Base-by-base conservation (phyloP, 768 basidiomycete genomes). In the Mycena sanguinolenta region DNA sequence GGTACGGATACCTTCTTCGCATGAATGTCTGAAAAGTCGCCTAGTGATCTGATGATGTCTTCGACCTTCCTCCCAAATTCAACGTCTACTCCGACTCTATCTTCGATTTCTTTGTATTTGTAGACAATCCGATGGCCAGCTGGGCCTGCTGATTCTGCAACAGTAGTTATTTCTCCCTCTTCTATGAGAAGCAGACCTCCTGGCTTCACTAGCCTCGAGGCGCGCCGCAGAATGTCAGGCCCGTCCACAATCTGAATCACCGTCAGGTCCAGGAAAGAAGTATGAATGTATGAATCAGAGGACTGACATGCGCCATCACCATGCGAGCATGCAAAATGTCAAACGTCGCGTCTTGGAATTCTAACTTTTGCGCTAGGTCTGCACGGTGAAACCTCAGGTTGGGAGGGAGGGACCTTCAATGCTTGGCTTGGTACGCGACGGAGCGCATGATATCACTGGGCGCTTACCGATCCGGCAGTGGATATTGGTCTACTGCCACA, bases 271-370 rank as follows among this genome's bases (percentile, higher is more conserved):
- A 38, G 16, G 8, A 6, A 38, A 3, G 21, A 8, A 23, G 7
- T 17, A 25, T 9, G n/a, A n/a, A n/a, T n/a, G 8, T 17, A 27
- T 5, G 14, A 46, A 14, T 6, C 1, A 30, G n/a, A 25, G n/a
- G n/a, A 58, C 64, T 32, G 21, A 58, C 64, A 16, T 57, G 64
- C 1, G 3, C 6, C 54, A 65, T 46, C 19, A 65, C 44, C 39
- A 49, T 46, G 12, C 64, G 64, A 13, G 64, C 39, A n/a, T 65
- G 64, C 3, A 65, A 54, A 17, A 65, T 46, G 25, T 65, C 57
- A 23, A 58, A 65, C 12, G 55, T 36, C 12, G 30, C 34, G 3
- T 21, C 14, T 25, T 65, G 55, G 21, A 65, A 46, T 10, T 32
- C n/a, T n/a, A n/a, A n/a, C n/a, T n/a, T n/a, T n/a, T n/a, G n/a